These are phyloP conservation scores for Knoxia roxburghii DNA, from an alignment of 257 asterid species.

Conservation along the genomic window DNA sequence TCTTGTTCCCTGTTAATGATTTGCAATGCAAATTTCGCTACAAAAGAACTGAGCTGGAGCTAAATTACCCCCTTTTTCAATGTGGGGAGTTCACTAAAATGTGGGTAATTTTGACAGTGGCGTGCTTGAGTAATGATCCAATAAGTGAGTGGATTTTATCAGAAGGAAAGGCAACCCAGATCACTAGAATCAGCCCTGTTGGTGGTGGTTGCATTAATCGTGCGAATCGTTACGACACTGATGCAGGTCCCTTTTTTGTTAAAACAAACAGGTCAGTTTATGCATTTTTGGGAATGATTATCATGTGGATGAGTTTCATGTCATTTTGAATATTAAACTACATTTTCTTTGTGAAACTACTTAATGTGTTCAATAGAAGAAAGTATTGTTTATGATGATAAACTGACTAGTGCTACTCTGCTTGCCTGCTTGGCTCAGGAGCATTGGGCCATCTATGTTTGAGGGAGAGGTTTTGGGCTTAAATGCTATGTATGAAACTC, in stretches of 20 bases:
- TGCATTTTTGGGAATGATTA: background rate
- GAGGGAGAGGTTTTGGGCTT: slow-evolving; percentile 96
- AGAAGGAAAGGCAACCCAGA: slow-evolving; percentile 81
- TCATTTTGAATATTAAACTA: background rate
- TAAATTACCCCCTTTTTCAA: background rate
- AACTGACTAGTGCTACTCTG: background rate
- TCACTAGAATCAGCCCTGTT: slow-evolving; percentile 64
- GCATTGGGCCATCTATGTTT: slow-evolving; percentile 80
- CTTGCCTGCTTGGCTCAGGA: slow-evolving; percentile 35
- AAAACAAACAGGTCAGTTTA: slow-evolving; percentile 67
- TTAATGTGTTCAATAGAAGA: background rate
- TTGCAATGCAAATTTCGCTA: background rate
- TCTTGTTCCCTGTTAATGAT: background rate
- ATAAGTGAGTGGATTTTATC: slow-evolving; percentile 81
- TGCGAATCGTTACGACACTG: slow-evolving; percentile 78
- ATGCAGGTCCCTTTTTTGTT: slow-evolving; percentile 80
- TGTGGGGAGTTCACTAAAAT: background rate
- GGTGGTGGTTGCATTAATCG: slow-evolving; percentile 94
- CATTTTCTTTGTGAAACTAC: slow-evolving; percentile 3
- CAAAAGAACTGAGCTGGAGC: background rate
- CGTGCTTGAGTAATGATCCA: slow-evolving; percentile 76
- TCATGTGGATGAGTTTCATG: background rate
- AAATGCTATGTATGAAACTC: slow-evolving; percentile 77
- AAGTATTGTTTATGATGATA: background rate
- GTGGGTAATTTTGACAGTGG: slow-evolving; percentile 38